These are phyloP conservation scores for Cytospora piceicola DNA, from an alignment of 2,329 filamentous ascomycete genomes.

Conservation along the genomic window DNA sequence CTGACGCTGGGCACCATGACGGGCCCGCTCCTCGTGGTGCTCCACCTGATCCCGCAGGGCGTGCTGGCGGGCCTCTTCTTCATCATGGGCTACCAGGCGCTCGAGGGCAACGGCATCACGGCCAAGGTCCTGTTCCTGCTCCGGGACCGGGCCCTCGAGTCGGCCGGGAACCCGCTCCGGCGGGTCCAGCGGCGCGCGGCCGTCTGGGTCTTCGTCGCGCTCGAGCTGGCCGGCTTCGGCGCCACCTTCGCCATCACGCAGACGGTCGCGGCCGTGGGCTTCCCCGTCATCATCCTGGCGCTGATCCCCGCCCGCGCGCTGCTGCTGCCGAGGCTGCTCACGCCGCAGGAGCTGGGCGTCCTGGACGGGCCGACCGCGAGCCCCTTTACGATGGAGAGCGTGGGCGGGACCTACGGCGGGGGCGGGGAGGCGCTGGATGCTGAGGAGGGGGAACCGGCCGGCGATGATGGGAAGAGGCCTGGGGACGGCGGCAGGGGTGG, in stretches of 20 bases:
- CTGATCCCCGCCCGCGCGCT: conserved; percentile 69
- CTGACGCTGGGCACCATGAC: conserved; percentile 80
- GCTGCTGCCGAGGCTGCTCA: conserved; percentile 66
- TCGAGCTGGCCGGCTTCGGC: conserved; percentile 72
- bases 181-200: conserved; percentile 63
- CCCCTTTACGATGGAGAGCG: conserved; percentile 75
- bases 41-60: conserved; percentile 78
- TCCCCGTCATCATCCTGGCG: conserved; percentile 73
- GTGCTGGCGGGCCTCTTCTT: conserved; percentile 83
- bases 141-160: conserved; percentile 66
- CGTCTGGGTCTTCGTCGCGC: conserved; percentile 72
- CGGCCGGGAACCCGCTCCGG: conserved; percentile 61
- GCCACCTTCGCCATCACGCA: conserved; percentile 82
- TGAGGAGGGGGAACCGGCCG: conserved; percentile 17
- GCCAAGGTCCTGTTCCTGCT: conserved; percentile 72
- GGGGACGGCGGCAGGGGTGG: conserved; percentile 10
- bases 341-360: conserved; percentile 59
- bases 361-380: conserved; percentile 78
- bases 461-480: conserved; percentile 7
- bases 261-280: conserved; percentile 81
- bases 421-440: conserved; percentile 25
- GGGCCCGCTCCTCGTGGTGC: conserved; percentile 71
- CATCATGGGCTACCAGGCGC: conserved; percentile 80
- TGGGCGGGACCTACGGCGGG: conserved; percentile 63
- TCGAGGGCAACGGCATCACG: conserved; percentile 78